Evolutionary conservation across 2,329 filamentous ascomycete species (phyloP), one percentile per base, ranked within the genome.

Genomic region (Fusarium pininemorale): DNA sequence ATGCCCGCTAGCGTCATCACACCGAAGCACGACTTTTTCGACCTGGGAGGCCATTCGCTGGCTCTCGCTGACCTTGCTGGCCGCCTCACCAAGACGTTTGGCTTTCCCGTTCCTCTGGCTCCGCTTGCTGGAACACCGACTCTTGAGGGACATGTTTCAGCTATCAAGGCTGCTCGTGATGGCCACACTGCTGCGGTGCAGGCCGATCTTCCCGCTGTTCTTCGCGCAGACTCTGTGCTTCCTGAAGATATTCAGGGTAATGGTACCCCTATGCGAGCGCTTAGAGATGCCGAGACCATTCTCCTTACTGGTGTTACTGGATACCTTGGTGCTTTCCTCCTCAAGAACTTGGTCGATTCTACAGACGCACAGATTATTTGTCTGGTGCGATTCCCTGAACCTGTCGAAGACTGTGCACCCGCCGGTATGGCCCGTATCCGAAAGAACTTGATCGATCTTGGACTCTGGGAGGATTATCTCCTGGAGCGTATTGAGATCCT

Each of bases 401-500:
- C 92, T 0, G 86, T 88, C 9, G 87, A 90, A 39, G 89, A 91
- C 26, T 90, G 92, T 73, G 84, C 88, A 20, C 88, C 92, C 7
- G 89, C 89, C 3, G 92, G 91, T 74, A 90, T 94, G 78, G 91
- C 93, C 7, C 88, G 93, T 69, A 87, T 96, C 67, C 91, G 93
- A 39, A 90, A 90, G 79, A 94, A 95, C 77, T 83, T 95, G 26
- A 88, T 95, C n/a, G 93, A 94, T 73, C 84, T 94, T 24, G 93
- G 93, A 4, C 84, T 95, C 4, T 96, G 93, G 93, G 87, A 90
- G 59, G 93, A 95, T 78, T 89, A 89, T 0, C 91, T 95, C 77
- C 90, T 95, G 80, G 93, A 95, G 78, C 91, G 93, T 14, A 90
- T 95, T 58, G 91, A 94, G 77, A 90, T 95, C 39, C 82, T 95